These are phyloP conservation scores for Waltergamsia citrina DNA, from an alignment of 2,329 filamentous ascomycete genomes.

Conservation along the genomic window DNA sequence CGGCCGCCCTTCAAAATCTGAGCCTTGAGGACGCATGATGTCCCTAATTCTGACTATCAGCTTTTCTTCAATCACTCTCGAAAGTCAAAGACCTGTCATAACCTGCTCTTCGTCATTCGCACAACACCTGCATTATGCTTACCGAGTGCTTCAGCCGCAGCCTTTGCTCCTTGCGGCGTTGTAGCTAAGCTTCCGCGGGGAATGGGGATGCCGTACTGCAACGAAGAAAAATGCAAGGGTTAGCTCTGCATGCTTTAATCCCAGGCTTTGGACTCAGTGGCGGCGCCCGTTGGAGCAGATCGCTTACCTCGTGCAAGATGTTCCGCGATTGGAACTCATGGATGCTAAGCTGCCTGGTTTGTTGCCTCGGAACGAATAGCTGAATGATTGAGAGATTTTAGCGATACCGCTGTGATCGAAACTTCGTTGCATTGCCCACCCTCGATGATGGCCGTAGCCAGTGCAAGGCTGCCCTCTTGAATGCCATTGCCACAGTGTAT, in stretches of 20 bases:
- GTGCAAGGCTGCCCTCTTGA: no score
- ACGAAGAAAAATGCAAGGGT: neutral
- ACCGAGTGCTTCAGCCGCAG: conserved; percentile 14
- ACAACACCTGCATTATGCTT: neutral
- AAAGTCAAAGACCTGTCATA: neutral
- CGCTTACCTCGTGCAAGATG: conserved; percentile 13
- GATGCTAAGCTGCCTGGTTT: conserved; percentile 12
- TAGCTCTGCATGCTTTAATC: no score
- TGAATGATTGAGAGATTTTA: no score
- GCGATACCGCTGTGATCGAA: no score
- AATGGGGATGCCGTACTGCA: conserved; percentile 14
- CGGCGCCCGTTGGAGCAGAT: no score
- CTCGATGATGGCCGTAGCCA: no score
- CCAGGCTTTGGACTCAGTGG: neutral
- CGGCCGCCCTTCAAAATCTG: conserved; percentile 13
- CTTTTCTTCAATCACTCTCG: neutral
- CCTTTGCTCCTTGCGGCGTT: conserved; percentile 10
- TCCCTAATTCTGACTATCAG: conserved; percentile 8
- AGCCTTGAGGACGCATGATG: conserved; percentile 14
- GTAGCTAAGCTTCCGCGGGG: conserved; percentile 12
- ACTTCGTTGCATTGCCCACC: no score
- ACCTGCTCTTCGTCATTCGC: neutral
- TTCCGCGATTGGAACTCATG: conserved; percentile 17
- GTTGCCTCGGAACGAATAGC: no score
- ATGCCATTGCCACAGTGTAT: no score